These are phyloP conservation scores for Didymosphaeria variabile DNA, from an alignment of 2,329 filamentous ascomycete species.

Conservation along the genomic window DNA sequence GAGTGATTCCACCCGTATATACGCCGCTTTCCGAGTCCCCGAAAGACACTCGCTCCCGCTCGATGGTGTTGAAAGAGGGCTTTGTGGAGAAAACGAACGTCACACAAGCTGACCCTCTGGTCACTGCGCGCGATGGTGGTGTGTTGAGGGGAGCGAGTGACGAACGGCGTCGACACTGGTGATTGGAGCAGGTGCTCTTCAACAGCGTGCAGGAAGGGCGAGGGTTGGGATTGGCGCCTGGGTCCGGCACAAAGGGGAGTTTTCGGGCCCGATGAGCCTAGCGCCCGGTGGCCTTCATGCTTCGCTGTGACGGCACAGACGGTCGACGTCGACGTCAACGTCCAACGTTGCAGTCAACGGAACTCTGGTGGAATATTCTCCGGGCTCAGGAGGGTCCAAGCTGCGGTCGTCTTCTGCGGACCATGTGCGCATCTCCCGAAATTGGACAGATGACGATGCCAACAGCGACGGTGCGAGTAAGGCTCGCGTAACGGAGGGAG, in stretches of 20 bases:
- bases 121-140: conserved; percentile 25
- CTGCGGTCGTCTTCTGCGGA: conserved; percentile 14
- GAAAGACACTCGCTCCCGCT: conserved; percentile 40
- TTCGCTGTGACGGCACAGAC: background rate
- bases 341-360: conserved; percentile 2
- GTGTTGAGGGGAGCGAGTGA: conserved; percentile 30
- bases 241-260: conserved; percentile 32
- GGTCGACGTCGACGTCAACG: background rate
- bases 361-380: conserved; percentile 21
- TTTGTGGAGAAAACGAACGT: conserved; percentile 31
- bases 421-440: conserved; percentile 31
- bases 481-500: conserved; percentile 27
- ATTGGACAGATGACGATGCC: conserved; percentile 25
- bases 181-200: background rate
- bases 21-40: conserved; percentile 40
- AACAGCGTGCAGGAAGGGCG: conserved; percentile 4
- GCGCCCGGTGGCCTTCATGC: conserved; percentile 22
- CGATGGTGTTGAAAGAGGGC: conserved; percentile 37
- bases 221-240: conserved; percentile 31
- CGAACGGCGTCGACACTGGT: conserved; percentile 17
- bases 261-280: conserved; percentile 28
- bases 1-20: conserved; percentile 25
- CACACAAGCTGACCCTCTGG: conserved; percentile 31
- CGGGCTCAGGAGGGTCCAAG: conserved; percentile 16
- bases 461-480: conserved; percentile 11